Conservation (phyloP, 345 rosid species). For the Balakata baccata region DNA sequence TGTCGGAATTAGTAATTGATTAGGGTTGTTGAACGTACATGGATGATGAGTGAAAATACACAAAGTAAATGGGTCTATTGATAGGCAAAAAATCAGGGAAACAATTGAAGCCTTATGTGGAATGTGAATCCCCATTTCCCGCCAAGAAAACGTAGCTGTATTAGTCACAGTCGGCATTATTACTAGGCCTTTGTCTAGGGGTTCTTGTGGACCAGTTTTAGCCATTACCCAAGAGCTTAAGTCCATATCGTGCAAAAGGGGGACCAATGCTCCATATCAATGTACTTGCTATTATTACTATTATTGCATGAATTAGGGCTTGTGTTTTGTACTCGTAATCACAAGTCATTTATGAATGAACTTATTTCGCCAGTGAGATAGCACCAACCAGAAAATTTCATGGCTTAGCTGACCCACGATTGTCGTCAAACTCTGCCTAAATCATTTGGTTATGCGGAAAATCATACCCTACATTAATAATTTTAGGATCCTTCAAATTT, state of each 20-base stretch:
- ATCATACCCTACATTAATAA: too few species aligned
- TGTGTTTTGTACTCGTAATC: too few species aligned
- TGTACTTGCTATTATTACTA: too few species aligned
- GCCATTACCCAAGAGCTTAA: slow-evolving; percentile 2
- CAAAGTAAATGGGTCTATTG: background rate
- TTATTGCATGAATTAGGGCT: too few species aligned
- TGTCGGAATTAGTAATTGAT: slow-evolving; percentile 7
- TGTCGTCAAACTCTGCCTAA: too few species aligned
- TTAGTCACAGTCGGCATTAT: slow-evolving; percentile 1
- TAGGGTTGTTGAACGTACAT: background rate
- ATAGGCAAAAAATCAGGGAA: background rate
- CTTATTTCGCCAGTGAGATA: too few species aligned
- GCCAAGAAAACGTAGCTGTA: background rate
- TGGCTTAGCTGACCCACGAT: too few species aligned
- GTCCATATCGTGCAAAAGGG: background rate
- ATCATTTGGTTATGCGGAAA: too few species aligned
- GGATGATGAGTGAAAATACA: background rate
- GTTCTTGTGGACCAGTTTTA: background rate
- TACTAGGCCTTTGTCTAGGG: background rate
- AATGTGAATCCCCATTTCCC: too few species aligned
- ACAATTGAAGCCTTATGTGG: background rate
- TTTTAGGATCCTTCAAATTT: too few species aligned
- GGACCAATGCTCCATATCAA: slow-evolving; percentile 4
- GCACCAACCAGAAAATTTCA: too few species aligned
- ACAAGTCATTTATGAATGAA: too few species aligned